Percentiles rank a stretch among this genome's conserved stretches.
Conservation (phyloP, 805 yeast species). For the Nakazawaea anatomiae region DNA sequence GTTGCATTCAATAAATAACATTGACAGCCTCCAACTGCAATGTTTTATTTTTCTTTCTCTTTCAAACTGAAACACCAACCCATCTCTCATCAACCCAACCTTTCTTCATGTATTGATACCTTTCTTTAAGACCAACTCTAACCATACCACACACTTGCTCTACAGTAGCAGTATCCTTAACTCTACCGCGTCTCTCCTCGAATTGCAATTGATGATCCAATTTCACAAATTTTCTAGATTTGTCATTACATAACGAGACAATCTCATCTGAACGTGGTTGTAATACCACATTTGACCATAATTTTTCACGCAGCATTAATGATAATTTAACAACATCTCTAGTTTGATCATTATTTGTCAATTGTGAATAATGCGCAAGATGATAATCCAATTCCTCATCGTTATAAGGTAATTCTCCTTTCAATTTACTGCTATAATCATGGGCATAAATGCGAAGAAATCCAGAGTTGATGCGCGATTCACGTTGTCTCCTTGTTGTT, state of each 20-base stretch:
- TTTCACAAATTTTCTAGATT: not conserved
- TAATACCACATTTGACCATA: slow-evolving; percentile 48
- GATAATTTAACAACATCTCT: slow-evolving; percentile 25
- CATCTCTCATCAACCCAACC: slow-evolving; percentile 3
- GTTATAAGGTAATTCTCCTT: slow-evolving; percentile 25
- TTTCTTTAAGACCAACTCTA: not conserved
- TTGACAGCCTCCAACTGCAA: not conserved
- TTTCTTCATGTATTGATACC: slow-evolving; percentile 5
- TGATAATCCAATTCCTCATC: slow-evolving; percentile 28
- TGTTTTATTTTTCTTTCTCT: not conserved
- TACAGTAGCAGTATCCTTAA: not conserved
- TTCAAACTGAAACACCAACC: not conserved
- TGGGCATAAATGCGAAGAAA: slow-evolving; percentile 45
- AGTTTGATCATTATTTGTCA: not conserved
- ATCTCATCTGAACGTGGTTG: slow-evolving; percentile 42
- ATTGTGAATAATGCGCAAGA: not conserved
- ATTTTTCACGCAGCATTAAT: slow-evolving; percentile 37
- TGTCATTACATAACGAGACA: not conserved
- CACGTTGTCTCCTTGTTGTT: slow-evolving; percentile 24
- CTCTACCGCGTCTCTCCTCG: not conserved
- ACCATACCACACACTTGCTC: not conserved
- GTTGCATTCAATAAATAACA: too few relatives aligned
- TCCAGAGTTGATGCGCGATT: slow-evolving; percentile 43
- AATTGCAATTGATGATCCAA: not conserved
- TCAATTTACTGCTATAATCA: slow-evolving; percentile 36